Conservation (phyloP, 2,329 filamentous ascomycete species). For the Thielaviopsis ethacetica region DNA sequence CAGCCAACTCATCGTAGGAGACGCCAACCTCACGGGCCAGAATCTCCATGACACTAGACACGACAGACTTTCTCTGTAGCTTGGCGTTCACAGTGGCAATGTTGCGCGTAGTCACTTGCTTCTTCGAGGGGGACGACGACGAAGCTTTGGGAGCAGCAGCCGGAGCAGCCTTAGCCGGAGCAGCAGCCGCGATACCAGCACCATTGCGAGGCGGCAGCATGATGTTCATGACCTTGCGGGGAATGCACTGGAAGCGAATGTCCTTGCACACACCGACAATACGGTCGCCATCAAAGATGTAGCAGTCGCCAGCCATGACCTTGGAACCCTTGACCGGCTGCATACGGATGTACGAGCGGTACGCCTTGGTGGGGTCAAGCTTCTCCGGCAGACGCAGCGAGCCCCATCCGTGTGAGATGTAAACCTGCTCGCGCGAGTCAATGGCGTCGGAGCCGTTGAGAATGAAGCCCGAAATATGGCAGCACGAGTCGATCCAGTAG, state of each 20-base stretch:
- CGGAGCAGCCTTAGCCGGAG: slow-evolving; percentile 21
- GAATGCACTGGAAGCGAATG: slow-evolving; percentile 51
- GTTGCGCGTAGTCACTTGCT: slow-evolving; percentile 29
- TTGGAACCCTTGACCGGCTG: slow-evolving; percentile 33
- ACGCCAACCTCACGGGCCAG: slow-evolving; percentile 41
- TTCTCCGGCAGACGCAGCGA: slow-evolving; percentile 33
- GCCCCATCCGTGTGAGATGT: slow-evolving; percentile 44
- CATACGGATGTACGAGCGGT: slow-evolving; percentile 42
- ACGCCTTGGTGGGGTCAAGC: slow-evolving; percentile 28
- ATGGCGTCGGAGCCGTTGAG: slow-evolving; percentile 41
- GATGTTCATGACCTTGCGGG: slow-evolving; percentile 48
- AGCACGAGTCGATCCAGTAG: slow-evolving; percentile 42
- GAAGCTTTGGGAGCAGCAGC: slow-evolving; percentile 20
- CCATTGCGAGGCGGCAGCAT: slow-evolving; percentile 46
- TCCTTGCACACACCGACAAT: slow-evolving; percentile 34
- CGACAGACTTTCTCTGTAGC: slow-evolving; percentile 27
- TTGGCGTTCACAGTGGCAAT: slow-evolving; percentile 34
- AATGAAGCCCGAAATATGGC: slow-evolving; percentile 44
- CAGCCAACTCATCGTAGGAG: slow-evolving; percentile 35
- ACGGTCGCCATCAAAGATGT: slow-evolving; percentile 35
- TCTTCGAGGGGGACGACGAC: slow-evolving; percentile 20
- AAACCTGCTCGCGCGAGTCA: slow-evolving; percentile 37
- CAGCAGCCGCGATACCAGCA: slow-evolving; percentile 21
- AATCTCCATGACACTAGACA: slow-evolving; percentile 30
- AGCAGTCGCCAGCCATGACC: slow-evolving; percentile 35